Evolutionary conservation across 441 rosid species (phyloP), one percentile per base, ranked within the genome.

Genomic region (Sinapis alba): DNA sequence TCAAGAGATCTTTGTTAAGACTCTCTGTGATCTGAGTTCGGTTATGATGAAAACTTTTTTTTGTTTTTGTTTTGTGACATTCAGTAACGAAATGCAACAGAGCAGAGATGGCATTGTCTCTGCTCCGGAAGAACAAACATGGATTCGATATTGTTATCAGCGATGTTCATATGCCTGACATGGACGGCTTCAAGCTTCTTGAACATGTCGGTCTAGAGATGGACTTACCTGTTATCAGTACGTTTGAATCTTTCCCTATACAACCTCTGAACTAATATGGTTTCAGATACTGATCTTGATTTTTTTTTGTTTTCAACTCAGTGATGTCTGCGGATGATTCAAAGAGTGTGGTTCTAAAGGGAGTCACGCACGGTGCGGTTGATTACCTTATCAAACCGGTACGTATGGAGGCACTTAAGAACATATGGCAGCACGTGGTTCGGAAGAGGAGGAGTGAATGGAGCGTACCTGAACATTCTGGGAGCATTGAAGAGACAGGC

Each of bases 291-390:
- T 75, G 53, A 69, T 68, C 21, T 26, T 51, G 12, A 2, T 45
- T 45, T 51, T 10, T 19, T 41, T 24, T 64, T 20, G 24, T 0
- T 61, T 15, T n/a, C 1, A n/a, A 43, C 9, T 32, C 85, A 95
- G 99, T 95, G 99, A 93, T 95, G 99, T 95, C 99, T 0, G 96
- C 91, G 2, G 99, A 95, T 83, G 97, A 89, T 54, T 89, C 91
- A 30, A 90, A 90, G 75, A 76, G 72, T 65, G 97, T 95, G 18
- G 98, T 95, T 3, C 88, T 92, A 84, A 92, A 90, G 76, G 98
- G 94, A 23, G 93, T 92, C 4, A 95, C 92, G 2, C 97, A 90
- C 21, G 99, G 98, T 65, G 99, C 98, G 1, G 94, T 97, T 77
- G 98, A 95, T 71, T 95, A 90, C 75, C 81, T 92, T 2, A 95